Evolutionary conservation across 2,329 filamentous ascomycete species (phyloP).

Genomic region (Aurifilum marmelostoma): DNA sequence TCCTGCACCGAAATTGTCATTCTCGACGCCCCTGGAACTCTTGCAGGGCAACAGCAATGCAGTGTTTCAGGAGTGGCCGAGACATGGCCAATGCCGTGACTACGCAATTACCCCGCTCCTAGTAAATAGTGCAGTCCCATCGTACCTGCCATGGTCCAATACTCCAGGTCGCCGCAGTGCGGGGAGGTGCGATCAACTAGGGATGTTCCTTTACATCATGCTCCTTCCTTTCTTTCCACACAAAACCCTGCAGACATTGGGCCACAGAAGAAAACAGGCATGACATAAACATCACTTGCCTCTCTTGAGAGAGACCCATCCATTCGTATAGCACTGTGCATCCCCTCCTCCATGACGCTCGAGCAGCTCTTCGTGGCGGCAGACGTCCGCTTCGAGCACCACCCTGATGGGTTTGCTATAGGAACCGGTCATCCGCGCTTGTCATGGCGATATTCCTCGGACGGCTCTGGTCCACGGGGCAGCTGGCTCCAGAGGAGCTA

Average conservation of each 20-base stretch:
- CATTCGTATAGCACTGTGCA: background rate
- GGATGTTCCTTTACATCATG: background rate
- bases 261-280: background rate
- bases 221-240: too few relatives aligned
- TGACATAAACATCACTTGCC: background rate
- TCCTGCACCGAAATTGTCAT: too few relatives aligned
- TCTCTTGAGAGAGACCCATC: too few relatives aligned
- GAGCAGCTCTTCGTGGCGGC: slow-evolving; percentile 13
- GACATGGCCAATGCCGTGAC: too few relatives aligned
- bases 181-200: slow-evolving; percentile 1
- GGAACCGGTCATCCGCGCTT: slow-evolving; percentile 21
- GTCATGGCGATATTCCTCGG: slow-evolving; percentile 24
- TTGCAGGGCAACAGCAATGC: too few relatives aligned
- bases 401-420: slow-evolving; percentile 26
- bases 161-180: background rate
- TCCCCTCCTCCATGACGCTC: background rate
- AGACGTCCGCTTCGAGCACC: slow-evolving; percentile 27
- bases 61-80: too few relatives aligned
- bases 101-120: too few relatives aligned
- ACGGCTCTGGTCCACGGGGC: slow-evolving; percentile 1
- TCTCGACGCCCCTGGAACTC: too few relatives aligned
- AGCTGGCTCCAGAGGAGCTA: slow-evolving; percentile 26
- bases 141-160: too few relatives aligned
- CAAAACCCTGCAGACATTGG: background rate
- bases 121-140: too few relatives aligned